Evolutionary conservation across 495 filamentous ascomycete species (phyloP), one percentile per base, ranked within the genome.

Genomic region (Penicillium lagena): DNA sequence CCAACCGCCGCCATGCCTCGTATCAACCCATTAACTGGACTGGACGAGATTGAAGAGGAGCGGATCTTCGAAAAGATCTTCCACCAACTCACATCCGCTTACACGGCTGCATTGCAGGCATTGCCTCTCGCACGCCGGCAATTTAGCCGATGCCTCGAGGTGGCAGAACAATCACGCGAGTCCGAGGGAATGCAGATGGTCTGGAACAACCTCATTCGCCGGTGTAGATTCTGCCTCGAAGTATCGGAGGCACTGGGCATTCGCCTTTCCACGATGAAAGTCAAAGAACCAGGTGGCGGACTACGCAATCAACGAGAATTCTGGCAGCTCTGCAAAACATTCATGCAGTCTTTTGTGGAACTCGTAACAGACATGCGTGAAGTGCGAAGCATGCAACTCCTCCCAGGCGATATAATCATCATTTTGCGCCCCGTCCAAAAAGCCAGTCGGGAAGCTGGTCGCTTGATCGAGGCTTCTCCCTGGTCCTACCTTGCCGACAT

Each of bases 61-160:
- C 77, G 80, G 17, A 72, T 81, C 4, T 95, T 96, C 53, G 88
- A 93, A 43, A 80, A 68, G 51, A 87, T 96, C 34, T 93, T 83
- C 66, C 56, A 85, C 36, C 81, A 81, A 35, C 75, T 95, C 13
- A 77, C 78, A 12, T 73, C 73, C 35, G 81, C 86, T 1, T 80
- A 82, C 39, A 82, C 83, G 10, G 62, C 82, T 33, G 79, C 84
- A 35, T 76, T 86, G 43, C 77, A 77, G 7, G 77, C 78, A 6
- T 63, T 93, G 22, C 87, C 86, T 1, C 63, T 68, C 33, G 78
- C 87, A 36, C 78, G 78, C 34, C 67, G 68, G 14, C 80, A 86
- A 34, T 83, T 94, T 47, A 57, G 62, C 27, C 65, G 70, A 15
- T 72, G 63, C 29, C 58, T 76, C 7, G 68, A 79, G 43, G 56